Conservation (phyloP, 306 rosid species). For the Inga oerstediana region DNA sequence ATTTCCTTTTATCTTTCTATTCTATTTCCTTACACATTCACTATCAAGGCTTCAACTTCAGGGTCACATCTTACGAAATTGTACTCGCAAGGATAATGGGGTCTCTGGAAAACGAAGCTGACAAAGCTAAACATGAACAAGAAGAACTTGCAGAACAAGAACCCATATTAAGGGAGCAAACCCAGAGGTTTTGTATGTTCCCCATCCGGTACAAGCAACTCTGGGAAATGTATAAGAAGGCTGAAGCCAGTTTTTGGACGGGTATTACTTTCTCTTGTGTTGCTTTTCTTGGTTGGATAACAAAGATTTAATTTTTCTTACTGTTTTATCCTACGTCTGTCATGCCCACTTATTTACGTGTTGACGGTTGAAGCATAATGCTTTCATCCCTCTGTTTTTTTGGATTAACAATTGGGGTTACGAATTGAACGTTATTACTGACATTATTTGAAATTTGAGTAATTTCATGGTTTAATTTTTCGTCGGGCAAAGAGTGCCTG, state of each 20-base stretch:
- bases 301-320: background rate
- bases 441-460: background rate
- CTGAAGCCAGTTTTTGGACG: conserved; percentile 96
- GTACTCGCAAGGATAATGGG: conserved; percentile 40
- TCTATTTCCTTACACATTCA: background rate
- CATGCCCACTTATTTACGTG: background rate
- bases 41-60: background rate
- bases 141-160: conserved; percentile 43
- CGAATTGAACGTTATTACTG: background rate
- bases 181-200: conserved; percentile 84
- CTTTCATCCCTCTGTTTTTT: background rate
- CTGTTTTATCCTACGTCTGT: background rate
- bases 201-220: conserved; percentile 71
- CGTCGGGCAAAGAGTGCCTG: background rate
- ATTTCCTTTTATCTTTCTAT: background rate
- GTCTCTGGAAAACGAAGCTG: conserved; percentile 48
- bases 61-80: background rate
- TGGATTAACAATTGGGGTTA: background rate
- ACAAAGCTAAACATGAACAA: conserved; percentile 1
- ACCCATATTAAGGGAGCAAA: conserved; percentile 75
- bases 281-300: conserved; percentile 10
- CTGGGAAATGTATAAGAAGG: conserved; percentile 98
- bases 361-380: background rate
- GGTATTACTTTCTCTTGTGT: conserved; percentile 45
- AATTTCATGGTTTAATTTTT: background rate